Evolutionary conservation across 306 rosid genomes (phyloP).

Genomic region (Cajanus cajan): DNA sequence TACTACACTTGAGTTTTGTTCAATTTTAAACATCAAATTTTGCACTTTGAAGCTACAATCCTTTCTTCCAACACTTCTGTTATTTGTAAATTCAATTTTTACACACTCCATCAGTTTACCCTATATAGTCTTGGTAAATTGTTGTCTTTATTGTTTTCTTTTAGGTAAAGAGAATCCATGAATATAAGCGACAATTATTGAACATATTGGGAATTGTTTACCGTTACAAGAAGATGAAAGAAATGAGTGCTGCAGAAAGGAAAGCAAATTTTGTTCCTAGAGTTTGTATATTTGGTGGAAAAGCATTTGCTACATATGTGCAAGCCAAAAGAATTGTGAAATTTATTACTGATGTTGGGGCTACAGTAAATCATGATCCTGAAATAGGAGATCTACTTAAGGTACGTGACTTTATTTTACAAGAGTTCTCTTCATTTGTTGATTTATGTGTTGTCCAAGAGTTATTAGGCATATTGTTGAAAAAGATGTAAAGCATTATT

Average conservation of each 20-base stretch:
- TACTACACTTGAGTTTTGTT: too few species aligned
- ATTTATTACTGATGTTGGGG: constrained; percentile 91
- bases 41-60: constrained; percentile 5
- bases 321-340: constrained; percentile 99
- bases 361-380: constrained; percentile 83
- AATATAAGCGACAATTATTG: constrained; percentile 87
- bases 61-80: constrained; percentile 2
- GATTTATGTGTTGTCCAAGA: not conserved
- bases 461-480: not conserved
- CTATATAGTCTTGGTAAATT: constrained; percentile 7
- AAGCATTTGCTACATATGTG: constrained; percentile 89
- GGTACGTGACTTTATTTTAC: constrained; percentile 48
- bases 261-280: constrained; percentile 76
- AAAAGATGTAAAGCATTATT: not conserved
- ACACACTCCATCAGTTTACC: constrained; percentile 1
- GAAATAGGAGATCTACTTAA: constrained; percentile 92
- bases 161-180: constrained; percentile 99
- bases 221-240: constrained; percentile 97
- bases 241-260: constrained; percentile 77
- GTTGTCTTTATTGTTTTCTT: constrained; percentile 22
- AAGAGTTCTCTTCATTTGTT: not conserved
- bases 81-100: constrained; percentile 17
- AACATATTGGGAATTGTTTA: constrained; percentile 91
- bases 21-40: not conserved
- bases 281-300: constrained; percentile 97